Evolutionary conservation across 2,329 filamentous ascomycete genomes (phyloP).

Genomic region (Ophiostoma sp.): DNA sequence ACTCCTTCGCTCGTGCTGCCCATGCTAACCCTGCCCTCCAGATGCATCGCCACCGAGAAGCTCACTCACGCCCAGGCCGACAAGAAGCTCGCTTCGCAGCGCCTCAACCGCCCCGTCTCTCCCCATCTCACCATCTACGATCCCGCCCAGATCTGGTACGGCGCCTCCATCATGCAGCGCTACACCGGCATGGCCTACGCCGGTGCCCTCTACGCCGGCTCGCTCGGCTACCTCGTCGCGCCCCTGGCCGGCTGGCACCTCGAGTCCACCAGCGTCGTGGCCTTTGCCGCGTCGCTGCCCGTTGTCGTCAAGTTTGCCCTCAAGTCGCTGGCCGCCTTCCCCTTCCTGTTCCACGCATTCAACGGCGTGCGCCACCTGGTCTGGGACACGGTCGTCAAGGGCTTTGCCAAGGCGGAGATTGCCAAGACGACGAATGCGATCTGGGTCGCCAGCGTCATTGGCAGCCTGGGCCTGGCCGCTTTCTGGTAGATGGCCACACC

Average conservation of each 20-base stretch:
- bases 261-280: constrained; percentile 55
- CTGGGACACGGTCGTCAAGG: constrained; percentile 46
- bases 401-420: constrained; percentile 47
- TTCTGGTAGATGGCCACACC: constrained; percentile 30
- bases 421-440: constrained; percentile 44
- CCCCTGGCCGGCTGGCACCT: constrained; percentile 64
- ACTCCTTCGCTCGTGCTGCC: background rate
- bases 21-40: constrained; percentile 32
- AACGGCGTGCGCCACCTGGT: constrained; percentile 53
- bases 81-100: constrained; percentile 73
- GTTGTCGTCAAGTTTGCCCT: constrained; percentile 52
- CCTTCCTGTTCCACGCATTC: constrained; percentile 54
- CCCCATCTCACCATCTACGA: constrained; percentile 85
- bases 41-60: constrained; percentile 52
- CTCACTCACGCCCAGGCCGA: constrained; percentile 50
- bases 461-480: constrained; percentile 45
- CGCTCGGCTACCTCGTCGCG: constrained; percentile 71
- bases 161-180: constrained; percentile 67
- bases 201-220: constrained; percentile 73
- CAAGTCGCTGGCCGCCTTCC: constrained; percentile 54
- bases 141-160: constrained; percentile 79
- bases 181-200: constrained; percentile 73
- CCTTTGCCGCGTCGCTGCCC: constrained; percentile 55
- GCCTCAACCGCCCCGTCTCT: constrained; percentile 71
- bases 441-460: constrained; percentile 44